These are phyloP conservation scores for Dothideomycetes sp. DNA, from an alignment of 2,329 filamentous ascomycete species.

Conservation along the genomic window DNA sequence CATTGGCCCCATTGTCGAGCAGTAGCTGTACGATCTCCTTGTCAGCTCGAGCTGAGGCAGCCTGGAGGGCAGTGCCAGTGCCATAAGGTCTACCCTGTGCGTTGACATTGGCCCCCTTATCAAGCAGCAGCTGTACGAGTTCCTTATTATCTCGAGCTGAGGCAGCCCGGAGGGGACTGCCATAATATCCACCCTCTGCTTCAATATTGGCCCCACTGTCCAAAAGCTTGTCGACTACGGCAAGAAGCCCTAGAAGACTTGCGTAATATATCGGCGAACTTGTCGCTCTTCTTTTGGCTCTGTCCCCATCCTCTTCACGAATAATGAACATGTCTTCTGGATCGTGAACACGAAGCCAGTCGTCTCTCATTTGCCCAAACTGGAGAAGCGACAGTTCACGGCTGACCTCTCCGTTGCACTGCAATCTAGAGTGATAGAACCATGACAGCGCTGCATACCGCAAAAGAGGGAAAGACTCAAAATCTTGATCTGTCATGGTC, in stretches of 20 bases:
- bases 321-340: no score
- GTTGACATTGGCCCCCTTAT: conserved; percentile 12
- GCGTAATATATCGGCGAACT: not conserved
- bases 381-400: no score
- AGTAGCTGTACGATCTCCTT: conserved; percentile 7
- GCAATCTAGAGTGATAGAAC: no score
- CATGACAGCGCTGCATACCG: no score
- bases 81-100: conserved; percentile 6
- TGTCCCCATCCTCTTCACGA: not conserved
- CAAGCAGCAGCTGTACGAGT: conserved; percentile 13
- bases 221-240: not conserved
- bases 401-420: no score
- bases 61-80: conserved; percentile 10
- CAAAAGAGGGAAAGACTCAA: no score
- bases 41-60: no score
- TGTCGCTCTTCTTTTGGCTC: not conserved
- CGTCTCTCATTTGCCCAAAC: no score
- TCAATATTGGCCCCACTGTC: not conserved
- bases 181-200: conserved; percentile 3
- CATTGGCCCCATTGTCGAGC: conserved; percentile 3
- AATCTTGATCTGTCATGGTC: no score
- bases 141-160: conserved; percentile 10
- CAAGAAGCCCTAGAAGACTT: not conserved
- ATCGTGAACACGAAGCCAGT: no score
- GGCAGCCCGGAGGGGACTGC: conserved; percentile 12